A percentile compares a stretch with the other conserved stretches of the same genome.
phyloP scores from a whole-genome alignment of 208 protist genomes.

The Polymyxa betae region DNA sequence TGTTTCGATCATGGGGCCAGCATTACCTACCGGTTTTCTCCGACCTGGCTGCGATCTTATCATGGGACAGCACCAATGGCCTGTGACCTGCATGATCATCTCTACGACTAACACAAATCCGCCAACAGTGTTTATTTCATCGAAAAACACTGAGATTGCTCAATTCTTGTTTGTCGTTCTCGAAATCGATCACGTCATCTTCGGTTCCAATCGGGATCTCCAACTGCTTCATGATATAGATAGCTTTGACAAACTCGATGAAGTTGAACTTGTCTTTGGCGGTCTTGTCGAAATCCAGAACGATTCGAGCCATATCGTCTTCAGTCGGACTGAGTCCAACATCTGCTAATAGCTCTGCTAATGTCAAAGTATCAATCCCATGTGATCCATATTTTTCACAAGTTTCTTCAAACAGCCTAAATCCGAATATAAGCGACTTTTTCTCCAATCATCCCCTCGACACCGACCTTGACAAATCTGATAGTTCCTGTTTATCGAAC shows the following conservation, averaged over 20 bases:
- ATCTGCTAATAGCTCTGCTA: neutral
- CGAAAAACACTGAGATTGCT: too few relatives aligned
- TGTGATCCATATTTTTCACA: neutral
- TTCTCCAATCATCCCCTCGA: neutral
- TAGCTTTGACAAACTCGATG: neutral
- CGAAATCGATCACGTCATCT: too few relatives aligned
- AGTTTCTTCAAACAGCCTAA: neutral
- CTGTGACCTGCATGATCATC: too few relatives aligned
- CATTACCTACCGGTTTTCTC: too few relatives aligned
- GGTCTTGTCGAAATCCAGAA: neutral
- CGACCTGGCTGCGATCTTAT: too few relatives aligned
- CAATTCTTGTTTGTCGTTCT: too few relatives aligned
- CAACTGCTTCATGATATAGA: neutral
- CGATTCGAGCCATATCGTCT: neutral
- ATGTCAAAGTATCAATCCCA: neutral
- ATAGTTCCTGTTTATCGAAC: neutral
- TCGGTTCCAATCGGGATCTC: too few relatives aligned
- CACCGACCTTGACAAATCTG: neutral
- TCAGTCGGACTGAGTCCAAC: neutral
- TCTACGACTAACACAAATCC: too few relatives aligned
- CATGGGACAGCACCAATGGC: too few relatives aligned
- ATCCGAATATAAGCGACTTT: neutral
- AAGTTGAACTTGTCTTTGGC: neutral
- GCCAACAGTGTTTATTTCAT: too few relatives aligned
- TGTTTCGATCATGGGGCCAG: too few relatives aligned